A percentile compares a stretch with the other conserved stretches of the same genome.
Evolutionary conservation across 2,329 filamentous ascomycete species (phyloP).

Genomic region (Cercospora beticola): DNA sequence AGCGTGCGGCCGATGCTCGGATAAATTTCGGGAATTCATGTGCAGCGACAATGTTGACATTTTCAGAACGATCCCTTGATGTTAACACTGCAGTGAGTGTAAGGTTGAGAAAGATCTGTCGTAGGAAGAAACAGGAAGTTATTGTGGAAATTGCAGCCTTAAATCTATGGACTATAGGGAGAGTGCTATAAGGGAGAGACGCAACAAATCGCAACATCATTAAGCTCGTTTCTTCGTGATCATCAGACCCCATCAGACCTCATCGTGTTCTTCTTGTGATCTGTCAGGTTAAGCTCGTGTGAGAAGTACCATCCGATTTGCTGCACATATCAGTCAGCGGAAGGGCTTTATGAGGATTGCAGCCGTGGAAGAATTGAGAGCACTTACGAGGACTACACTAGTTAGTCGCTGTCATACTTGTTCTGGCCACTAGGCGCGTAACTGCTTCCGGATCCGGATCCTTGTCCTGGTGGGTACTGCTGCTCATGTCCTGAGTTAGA

Average conservation of each 20-base stretch:
- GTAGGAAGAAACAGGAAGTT: not conserved
- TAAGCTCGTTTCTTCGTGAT: not conserved
- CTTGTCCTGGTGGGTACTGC: not conserved
- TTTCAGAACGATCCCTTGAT: not conserved
- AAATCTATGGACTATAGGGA: not conserved
- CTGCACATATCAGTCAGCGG: not conserved
- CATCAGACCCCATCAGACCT: not conserved
- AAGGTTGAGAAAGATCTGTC: not conserved
- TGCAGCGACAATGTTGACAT: not conserved
- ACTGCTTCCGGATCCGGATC: not conserved
- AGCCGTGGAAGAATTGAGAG: not conserved
- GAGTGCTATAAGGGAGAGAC: not conserved
- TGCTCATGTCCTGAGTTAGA: not conserved
- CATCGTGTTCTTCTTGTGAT: not conserved
- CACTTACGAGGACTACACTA: not conserved
- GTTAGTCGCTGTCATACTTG: not conserved
- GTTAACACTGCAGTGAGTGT: not conserved
- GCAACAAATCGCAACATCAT: not conserved
- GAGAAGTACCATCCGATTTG: not conserved
- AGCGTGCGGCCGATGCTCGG: not conserved
- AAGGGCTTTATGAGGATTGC: not conserved
- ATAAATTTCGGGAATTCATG: not conserved
- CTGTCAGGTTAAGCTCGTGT: not conserved
- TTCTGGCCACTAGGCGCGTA: not conserved
- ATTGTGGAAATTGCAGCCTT: not conserved